Base-by-base conservation (phyloP, 148 eudicot genomes). In the Chenopodium berlandieri region DNA sequence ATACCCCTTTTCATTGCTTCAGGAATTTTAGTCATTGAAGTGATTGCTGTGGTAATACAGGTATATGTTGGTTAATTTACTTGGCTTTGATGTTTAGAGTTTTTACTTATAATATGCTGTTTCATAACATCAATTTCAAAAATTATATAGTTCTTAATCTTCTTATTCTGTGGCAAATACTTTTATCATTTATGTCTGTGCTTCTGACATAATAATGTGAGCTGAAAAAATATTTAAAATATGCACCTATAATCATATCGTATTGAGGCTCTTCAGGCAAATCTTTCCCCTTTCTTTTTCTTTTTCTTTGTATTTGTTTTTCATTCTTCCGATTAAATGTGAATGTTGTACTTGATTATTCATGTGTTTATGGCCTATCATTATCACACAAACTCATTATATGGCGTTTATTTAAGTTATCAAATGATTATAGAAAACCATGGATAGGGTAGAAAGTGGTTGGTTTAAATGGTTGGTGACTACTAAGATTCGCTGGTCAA, bases 1-100 rank as follows among this genome's bases (percentile, higher is more conserved):
- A 83, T 92, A 76, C 99, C 99, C 1, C 87, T 95, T 77, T 86
- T 89, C 81, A 86, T 95, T 81, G 91, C 97, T 27, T 93, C 99
- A 19, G 99, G 99, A 75, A 76, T 93, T 71, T 82, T 89, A 40
- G 81, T 95, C 66, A 62, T 92, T 47, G 99, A 95, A 82, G 85
- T 87, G 82, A 79, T 86, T 67, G 92, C 92, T 40, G 85, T 91
- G 83, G 75, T 85, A 17, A 63, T 89, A 65, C 97, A 95, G 99
- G 99, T 95, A 91, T 32, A 64, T 14, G 2, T n/a, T 74, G 58
- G 22, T 47, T 16, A 65, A 31, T 76, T 54, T 75, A 32, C 25
- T 44, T 58, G 75, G 9, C 17, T 58, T 50, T 81, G 65, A 30
- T 40, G 23, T 66, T 54, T 32, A 37, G 46, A 50, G 8, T 31